phyloP scores from a whole-genome alignment of 164 flowering plant species.

The Platanus orientalis region DNA sequence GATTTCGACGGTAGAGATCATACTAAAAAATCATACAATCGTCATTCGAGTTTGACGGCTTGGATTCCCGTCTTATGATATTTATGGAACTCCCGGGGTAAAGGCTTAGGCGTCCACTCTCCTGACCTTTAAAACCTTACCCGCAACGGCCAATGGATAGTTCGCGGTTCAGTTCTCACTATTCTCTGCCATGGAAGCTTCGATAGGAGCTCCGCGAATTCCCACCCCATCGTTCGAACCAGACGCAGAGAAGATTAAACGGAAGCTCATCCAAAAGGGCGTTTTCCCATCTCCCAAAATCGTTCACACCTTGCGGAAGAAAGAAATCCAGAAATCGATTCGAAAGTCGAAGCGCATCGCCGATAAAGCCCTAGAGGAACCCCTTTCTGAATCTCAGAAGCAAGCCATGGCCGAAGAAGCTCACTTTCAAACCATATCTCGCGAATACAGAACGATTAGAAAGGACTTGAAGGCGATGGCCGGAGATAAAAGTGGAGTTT shows the following conservation, averaged over 20 bases:
- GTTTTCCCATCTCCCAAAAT: conserved; percentile 84
- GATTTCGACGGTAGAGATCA: too few species aligned
- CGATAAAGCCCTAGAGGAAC: conserved; percentile 22
- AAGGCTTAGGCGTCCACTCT: too few species aligned
- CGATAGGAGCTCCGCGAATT: conserved; percentile 26
- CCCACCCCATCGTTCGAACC: conserved; percentile 33
- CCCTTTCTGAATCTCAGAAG: conserved; percentile 39
- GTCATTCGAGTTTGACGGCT: too few species aligned
- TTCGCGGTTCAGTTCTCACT: too few species aligned
- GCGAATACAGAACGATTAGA: conserved; percentile 51
- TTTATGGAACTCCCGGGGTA: too few species aligned
- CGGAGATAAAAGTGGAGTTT: conserved; percentile 7
- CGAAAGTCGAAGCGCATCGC: conserved; percentile 42
- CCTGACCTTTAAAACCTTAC: too few species aligned
- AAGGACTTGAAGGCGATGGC: conserved; percentile 15
- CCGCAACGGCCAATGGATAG: too few species aligned
- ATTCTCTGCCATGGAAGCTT: conserved; percentile 73
- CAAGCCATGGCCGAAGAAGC: conserved; percentile 44
- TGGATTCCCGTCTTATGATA: too few species aligned
- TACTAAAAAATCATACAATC: too few species aligned
- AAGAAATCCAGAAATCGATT: conserved; percentile 61
- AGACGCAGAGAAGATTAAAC: conserved; percentile 48
- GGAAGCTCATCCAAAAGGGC: conserved; percentile 47
- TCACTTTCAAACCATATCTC: conserved; percentile 40
- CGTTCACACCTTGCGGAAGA: conserved; percentile 73